Evolutionary conservation across 306 rosid genomes (phyloP).

Genomic region (Begonia loranthoides): DNA sequence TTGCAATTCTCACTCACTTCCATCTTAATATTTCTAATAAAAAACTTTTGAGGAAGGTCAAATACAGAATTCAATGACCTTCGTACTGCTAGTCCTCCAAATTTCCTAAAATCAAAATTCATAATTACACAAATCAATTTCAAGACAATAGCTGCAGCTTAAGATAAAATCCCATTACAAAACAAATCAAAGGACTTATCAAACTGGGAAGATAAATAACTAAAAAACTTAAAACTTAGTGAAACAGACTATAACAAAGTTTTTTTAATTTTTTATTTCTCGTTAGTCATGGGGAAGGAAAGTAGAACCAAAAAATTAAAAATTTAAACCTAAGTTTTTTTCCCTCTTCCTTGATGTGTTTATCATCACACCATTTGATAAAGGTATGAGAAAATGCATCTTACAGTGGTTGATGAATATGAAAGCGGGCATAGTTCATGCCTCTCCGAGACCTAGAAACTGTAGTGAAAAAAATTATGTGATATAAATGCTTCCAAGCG

Average conservation of each 20-base stretch:
- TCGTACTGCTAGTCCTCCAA: constrained; percentile 10
- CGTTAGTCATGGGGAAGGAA: too few species aligned
- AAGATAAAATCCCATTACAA: background rate
- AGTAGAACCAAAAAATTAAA: background rate
- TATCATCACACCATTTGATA: background rate
- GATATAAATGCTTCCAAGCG: too few species aligned
- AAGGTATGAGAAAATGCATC: background rate
- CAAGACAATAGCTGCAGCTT: background rate
- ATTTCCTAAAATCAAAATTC: constrained; percentile 14
- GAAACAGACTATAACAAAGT: too few species aligned
- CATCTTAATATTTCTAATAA: constrained; percentile 13
- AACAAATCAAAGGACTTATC: background rate
- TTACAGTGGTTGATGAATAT: background rate
- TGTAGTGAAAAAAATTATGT: too few species aligned
- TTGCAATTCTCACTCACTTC: constrained; percentile 5
- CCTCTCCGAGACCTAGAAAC: background rate
- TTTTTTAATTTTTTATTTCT: too few species aligned
- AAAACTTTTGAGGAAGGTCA: constrained; percentile 5
- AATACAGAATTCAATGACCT: constrained; percentile 8
- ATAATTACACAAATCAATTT: background rate
- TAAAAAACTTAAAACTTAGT: background rate
- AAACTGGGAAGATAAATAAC: background rate
- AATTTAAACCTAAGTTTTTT: background rate
- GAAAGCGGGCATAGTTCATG: background rate
- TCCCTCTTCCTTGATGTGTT: background rate